Conservation (phyloP, 345 rosid genomes). For the Kernera saxatilis region DNA sequence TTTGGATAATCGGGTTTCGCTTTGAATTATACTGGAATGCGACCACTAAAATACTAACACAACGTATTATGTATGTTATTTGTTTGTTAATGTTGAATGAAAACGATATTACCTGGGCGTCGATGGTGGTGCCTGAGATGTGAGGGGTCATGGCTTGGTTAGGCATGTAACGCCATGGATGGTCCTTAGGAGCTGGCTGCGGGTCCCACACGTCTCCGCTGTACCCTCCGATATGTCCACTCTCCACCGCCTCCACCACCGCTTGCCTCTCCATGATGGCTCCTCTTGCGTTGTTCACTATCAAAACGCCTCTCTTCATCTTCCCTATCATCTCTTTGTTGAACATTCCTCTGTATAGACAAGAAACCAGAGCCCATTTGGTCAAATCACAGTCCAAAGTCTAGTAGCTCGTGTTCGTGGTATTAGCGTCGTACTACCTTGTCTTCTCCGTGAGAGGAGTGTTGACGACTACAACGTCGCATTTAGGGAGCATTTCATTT, state of each 20-base stretch:
- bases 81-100: background rate
- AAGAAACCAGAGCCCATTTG: background rate
- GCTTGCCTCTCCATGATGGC: conserved; percentile 92
- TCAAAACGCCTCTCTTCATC: conserved; percentile 80
- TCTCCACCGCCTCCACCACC: conserved; percentile 73
- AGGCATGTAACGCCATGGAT: conserved; percentile 99
- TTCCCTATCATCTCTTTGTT: conserved; percentile 70
- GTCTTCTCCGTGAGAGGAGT: conserved; percentile 88
- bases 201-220: conserved; percentile 97
- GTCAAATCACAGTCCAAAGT: background rate
- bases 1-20: too few relatives aligned
- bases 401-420: background rate
- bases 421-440: conserved; percentile 29
- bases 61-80: background rate
- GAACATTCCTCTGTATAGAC: conserved; percentile 58
- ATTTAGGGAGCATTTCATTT: conserved; percentile 75
- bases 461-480: conserved; percentile 82
- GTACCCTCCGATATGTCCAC: conserved; percentile 90
- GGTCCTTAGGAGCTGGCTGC: conserved; percentile 95
- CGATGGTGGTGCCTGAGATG: conserved; percentile 94
- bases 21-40: too few relatives aligned
- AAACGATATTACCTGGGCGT: conserved; percentile 57
- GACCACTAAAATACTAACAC: too few relatives aligned
- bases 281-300: conserved; percentile 95
- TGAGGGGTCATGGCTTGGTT: conserved; percentile 99